Conservation (phyloP, 257 asterid species). For the Pogostemon cablin region DNA sequence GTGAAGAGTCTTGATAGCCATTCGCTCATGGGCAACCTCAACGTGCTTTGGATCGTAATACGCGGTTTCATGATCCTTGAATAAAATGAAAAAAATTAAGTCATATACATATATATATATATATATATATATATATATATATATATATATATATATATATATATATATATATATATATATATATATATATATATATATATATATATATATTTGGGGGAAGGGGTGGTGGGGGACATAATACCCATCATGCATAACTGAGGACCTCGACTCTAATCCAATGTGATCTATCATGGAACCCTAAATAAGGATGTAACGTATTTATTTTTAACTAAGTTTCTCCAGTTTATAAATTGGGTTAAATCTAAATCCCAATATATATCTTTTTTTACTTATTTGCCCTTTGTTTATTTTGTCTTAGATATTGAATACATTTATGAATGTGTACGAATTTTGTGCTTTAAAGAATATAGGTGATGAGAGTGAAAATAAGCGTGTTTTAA, state of each 20-base stretch:
- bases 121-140: too few species aligned
- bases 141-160: too few species aligned
- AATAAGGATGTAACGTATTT: not conserved
- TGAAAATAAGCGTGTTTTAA: too few species aligned
- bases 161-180: too few species aligned
- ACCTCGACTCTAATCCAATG: not conserved
- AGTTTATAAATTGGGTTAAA: not conserved
- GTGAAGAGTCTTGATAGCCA: constrained; percentile 96
- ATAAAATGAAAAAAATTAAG: constrained; percentile 26
- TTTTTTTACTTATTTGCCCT: not conserved
- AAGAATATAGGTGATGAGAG: not conserved
- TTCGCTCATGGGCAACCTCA: constrained; percentile 93
- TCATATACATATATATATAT: not conserved
- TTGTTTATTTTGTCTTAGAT: not conserved
- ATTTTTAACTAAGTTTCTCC: not conserved
- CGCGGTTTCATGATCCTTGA: constrained; percentile 84
- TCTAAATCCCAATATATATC: not conserved
- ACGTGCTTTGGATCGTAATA: constrained; percentile 98
- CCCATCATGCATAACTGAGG: not conserved
- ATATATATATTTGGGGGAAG: too few species aligned
- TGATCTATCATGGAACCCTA: not conserved
- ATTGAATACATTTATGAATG: not conserved
- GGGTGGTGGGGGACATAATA: too few species aligned
- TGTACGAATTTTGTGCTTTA: not conserved
- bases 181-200: too few species aligned